A percentile compares a stretch with the other conserved stretches of the same genome.
phyloP scores from a whole-genome alignment of 345 rosid species.

The Carallia brachiata region DNA sequence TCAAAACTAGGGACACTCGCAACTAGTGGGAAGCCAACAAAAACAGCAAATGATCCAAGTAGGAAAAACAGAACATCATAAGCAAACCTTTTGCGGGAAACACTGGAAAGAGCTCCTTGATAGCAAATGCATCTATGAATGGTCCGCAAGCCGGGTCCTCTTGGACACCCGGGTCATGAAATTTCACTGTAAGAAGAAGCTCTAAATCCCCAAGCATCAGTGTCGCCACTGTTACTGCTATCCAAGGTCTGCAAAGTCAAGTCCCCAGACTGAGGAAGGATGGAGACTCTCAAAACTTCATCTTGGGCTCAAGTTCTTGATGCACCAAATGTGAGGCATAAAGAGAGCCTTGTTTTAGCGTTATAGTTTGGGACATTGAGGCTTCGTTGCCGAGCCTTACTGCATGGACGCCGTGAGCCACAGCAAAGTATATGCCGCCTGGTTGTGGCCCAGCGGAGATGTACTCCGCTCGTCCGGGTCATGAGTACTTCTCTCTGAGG shows the following conservation, averaged over 20 bases:
- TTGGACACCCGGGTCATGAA: conserved; percentile 87
- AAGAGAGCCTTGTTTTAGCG: conserved; percentile 56
- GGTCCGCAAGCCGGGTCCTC: conserved; percentile 99
- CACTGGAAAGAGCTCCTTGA: conserved; percentile 76
- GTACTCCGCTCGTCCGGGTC: conserved; percentile 89
- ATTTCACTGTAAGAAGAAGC: conserved; percentile 50
- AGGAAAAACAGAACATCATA: no score
- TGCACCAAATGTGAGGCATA: conserved; percentile 88
- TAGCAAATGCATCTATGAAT: conserved; percentile 84
- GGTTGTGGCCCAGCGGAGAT: conserved; percentile 93
- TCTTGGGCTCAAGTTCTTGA: conserved; percentile 97
- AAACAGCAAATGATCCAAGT: no score
- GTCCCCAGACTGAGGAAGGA: conserved; percentile 62
- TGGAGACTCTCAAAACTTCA: conserved; percentile 79
- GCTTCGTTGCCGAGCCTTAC: conserved; percentile 95
- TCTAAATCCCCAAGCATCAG: conserved; percentile 75
- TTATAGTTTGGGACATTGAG: conserved; percentile 61
- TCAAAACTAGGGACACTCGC: no score
- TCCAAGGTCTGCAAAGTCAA: conserved; percentile 86
- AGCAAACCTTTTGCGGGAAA: conserved; percentile 48
- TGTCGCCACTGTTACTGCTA: conserved; percentile 75
- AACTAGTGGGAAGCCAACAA: no score
- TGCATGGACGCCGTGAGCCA: conserved; percentile 90
- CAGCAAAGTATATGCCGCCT: conserved; percentile 82
- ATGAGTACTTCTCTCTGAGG: conserved; percentile 45